Evolutionary conservation across 2,329 filamentous ascomycete species (phyloP).

Genomic region (Botrytis pseudocinerea): DNA sequence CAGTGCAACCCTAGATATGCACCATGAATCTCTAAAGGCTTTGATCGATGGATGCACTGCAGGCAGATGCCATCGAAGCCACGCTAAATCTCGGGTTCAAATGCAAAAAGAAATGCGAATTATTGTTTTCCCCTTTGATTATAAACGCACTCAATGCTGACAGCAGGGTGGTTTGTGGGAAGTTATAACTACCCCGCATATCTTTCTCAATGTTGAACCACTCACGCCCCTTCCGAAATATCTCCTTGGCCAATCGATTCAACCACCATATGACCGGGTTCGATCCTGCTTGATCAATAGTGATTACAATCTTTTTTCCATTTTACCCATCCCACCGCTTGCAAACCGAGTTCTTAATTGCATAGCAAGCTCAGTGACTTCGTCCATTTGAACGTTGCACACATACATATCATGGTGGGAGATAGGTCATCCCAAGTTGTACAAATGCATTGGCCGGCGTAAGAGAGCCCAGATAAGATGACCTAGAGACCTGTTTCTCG

Average conservation of each 20-base stretch:
- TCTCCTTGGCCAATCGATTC: conserved; percentile 3
- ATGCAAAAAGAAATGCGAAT: neutral
- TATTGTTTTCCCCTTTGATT: neutral
- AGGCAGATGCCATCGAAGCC: neutral
- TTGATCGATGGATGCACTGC: conserved; percentile 11
- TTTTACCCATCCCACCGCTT: neutral
- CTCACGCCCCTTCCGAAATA: conserved; percentile 2
- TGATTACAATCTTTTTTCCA: neutral
- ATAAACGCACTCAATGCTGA: conserved; percentile 4
- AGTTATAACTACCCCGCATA: conserved; percentile 2
- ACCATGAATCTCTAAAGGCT: neutral
- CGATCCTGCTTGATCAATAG: neutral
- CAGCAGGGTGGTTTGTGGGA: neutral
- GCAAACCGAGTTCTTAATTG: neutral
- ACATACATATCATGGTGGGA: neutral
- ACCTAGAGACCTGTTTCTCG: neutral
- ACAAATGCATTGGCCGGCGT: conserved; percentile 1
- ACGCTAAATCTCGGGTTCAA: neutral
- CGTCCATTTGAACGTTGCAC: neutral
- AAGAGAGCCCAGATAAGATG: neutral
- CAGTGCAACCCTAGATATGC: neutral
- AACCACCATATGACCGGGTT: conserved; percentile 3
- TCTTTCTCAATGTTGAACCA: neutral
- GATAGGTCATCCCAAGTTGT: neutral
- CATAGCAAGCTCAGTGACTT: neutral